These are phyloP conservation scores for Luvunga scandens DNA, from an alignment of 345 rosid species.

Conservation along the genomic window DNA sequence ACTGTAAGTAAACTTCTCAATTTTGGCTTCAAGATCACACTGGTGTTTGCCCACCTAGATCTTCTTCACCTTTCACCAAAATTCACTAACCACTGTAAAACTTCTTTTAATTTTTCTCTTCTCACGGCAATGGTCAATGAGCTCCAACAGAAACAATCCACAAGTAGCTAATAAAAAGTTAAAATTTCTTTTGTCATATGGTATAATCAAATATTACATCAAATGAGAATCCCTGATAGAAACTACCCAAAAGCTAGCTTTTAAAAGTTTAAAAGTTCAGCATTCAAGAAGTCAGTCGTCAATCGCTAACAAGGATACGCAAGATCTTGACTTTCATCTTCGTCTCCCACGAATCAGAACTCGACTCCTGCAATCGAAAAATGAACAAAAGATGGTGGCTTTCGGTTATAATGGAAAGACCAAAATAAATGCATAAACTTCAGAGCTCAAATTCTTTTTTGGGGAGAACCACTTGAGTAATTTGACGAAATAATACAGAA, in stretches of 20 bases:
- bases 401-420: background rate
- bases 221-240: background rate
- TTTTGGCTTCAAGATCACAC: background rate
- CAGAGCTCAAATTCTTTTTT: background rate
- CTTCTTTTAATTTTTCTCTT: background rate
- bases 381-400: background rate
- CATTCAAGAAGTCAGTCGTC: background rate
- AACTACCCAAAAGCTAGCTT: background rate
- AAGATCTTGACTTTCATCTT: slow-evolving; percentile 63
- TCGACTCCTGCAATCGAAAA: background rate
- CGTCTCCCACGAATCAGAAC: slow-evolving; percentile 20
- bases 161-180: too few relatives aligned
- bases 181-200: background rate
- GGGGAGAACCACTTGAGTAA: background rate
- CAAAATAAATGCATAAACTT: background rate
- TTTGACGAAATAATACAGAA: background rate
- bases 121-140: background rate
- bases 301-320: slow-evolving; percentile 50
- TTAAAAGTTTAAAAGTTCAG: background rate
- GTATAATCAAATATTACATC: background rate
- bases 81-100: background rate
- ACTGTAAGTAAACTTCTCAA: background rate
- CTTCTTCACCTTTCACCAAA: background rate
- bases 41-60: background rate
- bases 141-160: too few relatives aligned